Conservation (phyloP, 2,329 filamentous ascomycete species). For the Whalleya microplaca region DNA sequence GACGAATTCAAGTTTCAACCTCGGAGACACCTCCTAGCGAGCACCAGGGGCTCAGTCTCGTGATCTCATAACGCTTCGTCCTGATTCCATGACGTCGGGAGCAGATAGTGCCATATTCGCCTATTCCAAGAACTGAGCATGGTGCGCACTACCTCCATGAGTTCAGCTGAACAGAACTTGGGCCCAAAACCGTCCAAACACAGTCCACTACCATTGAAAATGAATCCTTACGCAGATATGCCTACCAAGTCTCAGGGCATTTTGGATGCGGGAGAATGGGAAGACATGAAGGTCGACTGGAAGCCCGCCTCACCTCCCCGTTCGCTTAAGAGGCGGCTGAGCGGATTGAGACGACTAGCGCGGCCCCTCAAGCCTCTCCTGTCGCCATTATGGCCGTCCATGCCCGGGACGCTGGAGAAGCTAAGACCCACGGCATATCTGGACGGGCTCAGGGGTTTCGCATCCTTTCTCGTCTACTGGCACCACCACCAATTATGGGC, state of each 20-base stretch:
- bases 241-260: slow-evolving; percentile 37
- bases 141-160: no score
- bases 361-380: slow-evolving; percentile 5
- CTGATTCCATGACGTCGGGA: no score
- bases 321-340: neutral
- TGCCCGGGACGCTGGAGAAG: slow-evolving; percentile 23
- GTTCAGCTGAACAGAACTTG: no score
- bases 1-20: no score
- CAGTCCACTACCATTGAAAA: neutral
- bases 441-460: slow-evolving; percentile 69
- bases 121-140: no score
- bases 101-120: no score
- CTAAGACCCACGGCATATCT: slow-evolving; percentile 61
- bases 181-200: no score
- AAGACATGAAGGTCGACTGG: slow-evolving; percentile 37
- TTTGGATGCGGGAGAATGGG: slow-evolving; percentile 41
- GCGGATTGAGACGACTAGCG: neutral
- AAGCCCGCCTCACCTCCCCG: slow-evolving; percentile 30
- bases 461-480: slow-evolving; percentile 67
- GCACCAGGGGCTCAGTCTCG: no score
- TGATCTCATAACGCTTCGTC: no score
- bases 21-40: no score
- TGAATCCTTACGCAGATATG: slow-evolving; percentile 32
- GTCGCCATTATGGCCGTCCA: slow-evolving; percentile 17
- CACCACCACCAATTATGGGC: slow-evolving; percentile 65